Conservation (phyloP, 331 rosid species). For the Phaseolus coccineus region DNA sequence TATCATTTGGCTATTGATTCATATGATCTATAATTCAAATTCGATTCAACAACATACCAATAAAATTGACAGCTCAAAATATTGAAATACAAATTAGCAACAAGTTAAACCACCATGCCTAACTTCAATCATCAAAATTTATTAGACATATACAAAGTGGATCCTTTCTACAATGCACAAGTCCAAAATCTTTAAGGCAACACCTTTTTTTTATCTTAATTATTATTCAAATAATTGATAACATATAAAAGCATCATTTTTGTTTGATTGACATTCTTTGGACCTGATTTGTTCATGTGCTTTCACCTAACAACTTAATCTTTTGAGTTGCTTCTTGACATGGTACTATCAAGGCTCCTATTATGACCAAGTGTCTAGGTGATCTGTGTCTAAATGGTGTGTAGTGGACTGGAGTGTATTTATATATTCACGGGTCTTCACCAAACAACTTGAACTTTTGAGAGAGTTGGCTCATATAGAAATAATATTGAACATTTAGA, state of each 20-base stretch:
- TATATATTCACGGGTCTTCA: neutral
- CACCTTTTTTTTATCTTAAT: neutral
- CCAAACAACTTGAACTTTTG: neutral
- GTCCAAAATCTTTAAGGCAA: conserved; percentile 22
- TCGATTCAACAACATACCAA: conserved; percentile 15
- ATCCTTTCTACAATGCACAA: neutral
- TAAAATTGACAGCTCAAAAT: conserved; percentile 28
- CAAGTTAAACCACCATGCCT: conserved; percentile 17
- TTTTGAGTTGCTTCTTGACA: neutral
- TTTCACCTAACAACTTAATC: conserved; percentile 10
- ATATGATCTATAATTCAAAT: conserved; percentile 28
- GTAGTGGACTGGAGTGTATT: too few relatives aligned
- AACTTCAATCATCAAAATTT: conserved; percentile 26
- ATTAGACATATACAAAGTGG: conserved; percentile 25
- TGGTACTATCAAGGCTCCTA: neutral
- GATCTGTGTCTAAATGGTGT: neutral
- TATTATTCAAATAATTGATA: conserved; percentile 1
- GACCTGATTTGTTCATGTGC: conserved; percentile 8
- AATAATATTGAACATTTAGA: conserved; percentile 3
- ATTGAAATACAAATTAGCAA: conserved; percentile 22
- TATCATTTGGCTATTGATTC: conserved; percentile 30
- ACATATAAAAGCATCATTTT: conserved; percentile 8
- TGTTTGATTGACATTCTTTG: neutral
- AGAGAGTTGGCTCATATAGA: neutral
- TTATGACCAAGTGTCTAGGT: neutral